phyloP scores from a whole-genome alignment of 2,329 filamentous ascomycete genomes.

The Hortaea sp. region DNA sequence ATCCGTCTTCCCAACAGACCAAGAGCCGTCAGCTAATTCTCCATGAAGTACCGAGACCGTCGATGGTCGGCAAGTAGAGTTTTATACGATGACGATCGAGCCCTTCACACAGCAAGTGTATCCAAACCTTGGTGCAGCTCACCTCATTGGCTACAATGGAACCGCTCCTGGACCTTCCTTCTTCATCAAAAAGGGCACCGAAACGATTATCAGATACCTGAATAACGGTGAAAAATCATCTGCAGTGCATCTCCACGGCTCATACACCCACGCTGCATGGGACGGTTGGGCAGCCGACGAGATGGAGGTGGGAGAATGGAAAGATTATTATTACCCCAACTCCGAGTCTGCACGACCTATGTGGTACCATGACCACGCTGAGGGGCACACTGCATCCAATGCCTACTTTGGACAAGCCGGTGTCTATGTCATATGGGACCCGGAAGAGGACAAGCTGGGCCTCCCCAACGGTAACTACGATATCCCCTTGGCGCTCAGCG shows the following conservation, averaged over 20 bases:
- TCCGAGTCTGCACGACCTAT: constrained; percentile 42
- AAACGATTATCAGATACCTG: constrained; percentile 45
- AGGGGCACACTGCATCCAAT: constrained; percentile 41
- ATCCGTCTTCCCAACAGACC: neutral
- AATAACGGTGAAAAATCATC: constrained; percentile 39
- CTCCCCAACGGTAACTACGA: constrained; percentile 46
- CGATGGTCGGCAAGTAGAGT: constrained; percentile 33
- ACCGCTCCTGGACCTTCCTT: constrained; percentile 46
- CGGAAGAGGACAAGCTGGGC: constrained; percentile 37
- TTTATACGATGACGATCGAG: constrained; percentile 37
- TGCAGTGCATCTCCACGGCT: constrained; percentile 47
- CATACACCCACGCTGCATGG: constrained; percentile 30
- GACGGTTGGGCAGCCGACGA: constrained; percentile 48
- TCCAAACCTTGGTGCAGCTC: constrained; percentile 30
- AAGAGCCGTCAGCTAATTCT: neutral
- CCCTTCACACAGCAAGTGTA: constrained; percentile 34
- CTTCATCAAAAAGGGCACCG: constrained; percentile 37
- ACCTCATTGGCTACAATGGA: constrained; percentile 43
- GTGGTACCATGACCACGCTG: constrained; percentile 47
- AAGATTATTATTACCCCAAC: constrained; percentile 56
- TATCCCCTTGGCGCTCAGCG: constrained; percentile 40
- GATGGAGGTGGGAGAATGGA: constrained; percentile 36
- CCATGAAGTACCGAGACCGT: constrained; percentile 18
- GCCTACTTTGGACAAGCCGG: constrained; percentile 49
- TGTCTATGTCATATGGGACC: constrained; percentile 45